Conservation (phyloP, 495 filamentous ascomycete genomes). For the Lichina pygmaea region DNA sequence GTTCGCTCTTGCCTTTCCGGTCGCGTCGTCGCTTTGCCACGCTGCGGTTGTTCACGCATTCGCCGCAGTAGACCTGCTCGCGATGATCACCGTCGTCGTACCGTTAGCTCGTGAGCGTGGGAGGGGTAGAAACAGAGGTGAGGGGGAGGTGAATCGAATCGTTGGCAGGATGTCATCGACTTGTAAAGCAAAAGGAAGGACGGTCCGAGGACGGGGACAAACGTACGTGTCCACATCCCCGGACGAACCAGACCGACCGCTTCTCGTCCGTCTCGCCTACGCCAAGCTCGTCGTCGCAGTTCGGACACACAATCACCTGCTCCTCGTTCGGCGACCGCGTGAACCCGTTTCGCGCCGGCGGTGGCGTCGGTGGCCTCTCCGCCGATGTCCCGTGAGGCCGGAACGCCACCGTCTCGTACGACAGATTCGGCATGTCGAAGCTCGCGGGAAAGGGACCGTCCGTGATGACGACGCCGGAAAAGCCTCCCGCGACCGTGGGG, state of each 20-base stretch:
- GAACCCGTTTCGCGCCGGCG: constrained; percentile 29
- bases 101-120: no score
- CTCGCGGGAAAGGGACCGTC: no score
- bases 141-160: no score
- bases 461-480: no score
- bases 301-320: constrained; percentile 41
- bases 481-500: no score
- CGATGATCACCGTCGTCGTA: neutral
- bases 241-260: constrained; percentile 47
- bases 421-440: no score
- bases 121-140: no score
- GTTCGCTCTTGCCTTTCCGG: constrained; percentile 1
- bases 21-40: neutral
- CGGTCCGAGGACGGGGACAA: neutral
- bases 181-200: neutral
- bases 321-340: constrained; percentile 33
- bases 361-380: constrained; percentile 11
- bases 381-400: no score
- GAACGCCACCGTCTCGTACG: no score
- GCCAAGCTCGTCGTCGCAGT: constrained; percentile 45
- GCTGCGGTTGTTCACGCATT: constrained; percentile 27
- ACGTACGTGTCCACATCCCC: constrained; percentile 52
- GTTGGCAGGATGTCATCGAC: neutral
- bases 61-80: constrained; percentile 41
- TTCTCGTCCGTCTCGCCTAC: constrained; percentile 24